Evolutionary conservation across 2,329 filamentous ascomycete genomes (phyloP).

Genomic region (Xylariaceae sp.): DNA sequence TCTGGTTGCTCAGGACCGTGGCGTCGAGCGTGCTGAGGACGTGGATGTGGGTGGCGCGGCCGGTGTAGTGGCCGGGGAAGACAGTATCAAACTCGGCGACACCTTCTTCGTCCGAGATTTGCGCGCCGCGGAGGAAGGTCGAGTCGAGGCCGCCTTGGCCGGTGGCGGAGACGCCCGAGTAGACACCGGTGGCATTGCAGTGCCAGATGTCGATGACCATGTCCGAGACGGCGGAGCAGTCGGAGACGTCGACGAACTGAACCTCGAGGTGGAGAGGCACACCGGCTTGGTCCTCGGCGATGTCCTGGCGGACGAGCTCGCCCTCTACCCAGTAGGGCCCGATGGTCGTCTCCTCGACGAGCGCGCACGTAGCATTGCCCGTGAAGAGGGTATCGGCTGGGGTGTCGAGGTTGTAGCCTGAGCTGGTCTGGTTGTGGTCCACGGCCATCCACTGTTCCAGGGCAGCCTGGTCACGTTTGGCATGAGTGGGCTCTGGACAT

Average conservation of each 20-base stretch:
- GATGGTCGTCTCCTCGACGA: conserved; percentile 26
- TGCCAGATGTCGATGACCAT: conserved; percentile 35
- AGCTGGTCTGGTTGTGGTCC: conserved; percentile 17
- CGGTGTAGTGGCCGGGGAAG: no score
- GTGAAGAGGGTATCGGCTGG: conserved; percentile 30
- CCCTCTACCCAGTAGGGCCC: conserved; percentile 31
- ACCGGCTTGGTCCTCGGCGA: conserved; percentile 32
- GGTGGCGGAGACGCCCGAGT: conserved; percentile 27
- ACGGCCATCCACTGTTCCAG: conserved; percentile 23
- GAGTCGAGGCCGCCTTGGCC: conserved; percentile 26
- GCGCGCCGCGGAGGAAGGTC: conserved; percentile 30
- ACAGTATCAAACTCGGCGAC: conserved; percentile 34
- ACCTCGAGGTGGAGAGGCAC: conserved; percentile 36
- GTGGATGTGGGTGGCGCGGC: conserved; percentile 34
- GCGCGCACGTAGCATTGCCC: conserved; percentile 23
- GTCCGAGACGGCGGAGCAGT: conserved; percentile 27
- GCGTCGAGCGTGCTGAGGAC: conserved; percentile 33
- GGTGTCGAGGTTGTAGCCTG: conserved; percentile 32
- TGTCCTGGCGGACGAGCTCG: conserved; percentile 31
- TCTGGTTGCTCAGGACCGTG: conserved; percentile 31
- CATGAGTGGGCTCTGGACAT: conserved; percentile 17
- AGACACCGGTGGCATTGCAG: conserved; percentile 35
- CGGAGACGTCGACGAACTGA: conserved; percentile 34
- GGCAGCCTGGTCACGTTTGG: conserved; percentile 22
- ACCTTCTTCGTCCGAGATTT: conserved; percentile 29